Evolutionary conservation across 208 protist genomes (phyloP), one percentile per base, ranked within the genome.

Genomic region (Crithidia sp.): DNA sequence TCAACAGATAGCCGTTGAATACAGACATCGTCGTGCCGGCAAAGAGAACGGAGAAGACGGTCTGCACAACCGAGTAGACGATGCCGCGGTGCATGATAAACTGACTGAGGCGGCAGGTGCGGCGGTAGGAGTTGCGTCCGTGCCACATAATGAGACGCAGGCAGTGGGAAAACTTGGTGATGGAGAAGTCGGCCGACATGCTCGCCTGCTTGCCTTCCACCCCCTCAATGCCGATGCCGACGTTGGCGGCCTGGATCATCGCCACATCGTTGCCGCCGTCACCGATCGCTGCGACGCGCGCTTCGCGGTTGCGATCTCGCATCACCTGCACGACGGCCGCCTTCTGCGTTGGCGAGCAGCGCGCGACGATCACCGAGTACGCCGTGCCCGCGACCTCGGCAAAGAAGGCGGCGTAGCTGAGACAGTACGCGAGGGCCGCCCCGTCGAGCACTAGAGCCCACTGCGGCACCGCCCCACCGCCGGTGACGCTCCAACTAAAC

Each of bases 81-180:
- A 99, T 94, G 55, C 98, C 99, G 54, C 98, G 92, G 79, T 99
- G 98, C 78, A 99, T 99, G 39, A 99, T 96, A 79, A 99, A 99
- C 84, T 99, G 96, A 43, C 84, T 92, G 36, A 99, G 81, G 7
- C 84, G 70, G 44, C 96, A 94, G 3, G 96, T 98, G 40, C 97
- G 87, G 37, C 95, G 96, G 76, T 99, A 96, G 9, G 87, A 87
- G 71, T 92, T 97, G 39, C 91, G 84, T 3, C 89, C 90, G 74
- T 97, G 94, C 91, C 88, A 96, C 82, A 93, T 90, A 57, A 98
- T 91, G 0, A 99, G 76, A 36, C 90, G 71, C 47, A 87, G 64
- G 47, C 96, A 86, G 82, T 99, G 88, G 14, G 85, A 91, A 74
- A 99, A 99, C 76, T 98, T 95, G 12, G 79, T 97, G 50, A 99